These are phyloP conservation scores for Neurospora pannonica DNA, from an alignment of 495 filamentous ascomycete species.

Conservation along the genomic window DNA sequence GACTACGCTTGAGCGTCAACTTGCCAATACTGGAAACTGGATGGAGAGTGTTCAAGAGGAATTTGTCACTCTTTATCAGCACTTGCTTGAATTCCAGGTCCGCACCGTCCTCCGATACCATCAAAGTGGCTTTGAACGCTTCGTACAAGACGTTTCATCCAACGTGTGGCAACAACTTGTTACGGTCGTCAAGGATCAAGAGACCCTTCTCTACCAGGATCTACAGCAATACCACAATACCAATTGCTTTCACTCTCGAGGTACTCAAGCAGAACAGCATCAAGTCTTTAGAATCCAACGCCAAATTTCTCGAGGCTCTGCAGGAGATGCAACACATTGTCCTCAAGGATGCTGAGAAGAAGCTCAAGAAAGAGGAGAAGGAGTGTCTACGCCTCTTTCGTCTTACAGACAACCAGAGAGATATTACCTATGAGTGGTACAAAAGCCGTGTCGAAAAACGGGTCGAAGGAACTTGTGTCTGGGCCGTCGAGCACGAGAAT, in stretches of 20 bases:
- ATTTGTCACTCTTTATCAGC: background rate
- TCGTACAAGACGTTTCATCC: background rate
- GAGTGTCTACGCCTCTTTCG: background rate
- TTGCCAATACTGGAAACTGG: background rate
- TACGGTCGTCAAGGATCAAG: background rate
- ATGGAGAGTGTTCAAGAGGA: background rate
- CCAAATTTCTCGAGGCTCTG: background rate
- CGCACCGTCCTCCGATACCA: background rate
- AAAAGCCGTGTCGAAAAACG: background rate
- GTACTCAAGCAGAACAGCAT: background rate
- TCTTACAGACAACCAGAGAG: background rate
- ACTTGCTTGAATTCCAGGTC: background rate
- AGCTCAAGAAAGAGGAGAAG: background rate
- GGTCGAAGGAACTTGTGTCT: background rate
- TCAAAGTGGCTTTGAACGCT: background rate
- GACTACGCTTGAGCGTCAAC: constrained; percentile 4
- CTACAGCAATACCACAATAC: background rate
- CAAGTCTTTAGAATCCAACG: background rate
- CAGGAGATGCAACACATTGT: background rate
- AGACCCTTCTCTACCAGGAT: background rate
- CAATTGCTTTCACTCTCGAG: accelerated
- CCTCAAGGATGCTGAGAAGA: background rate
- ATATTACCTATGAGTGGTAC: background rate
- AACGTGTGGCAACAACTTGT: background rate
- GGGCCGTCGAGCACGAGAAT: background rate